Conservation (phyloP, 768 basidiomycete species). For the Termitomyces eurrhizus region DNA sequence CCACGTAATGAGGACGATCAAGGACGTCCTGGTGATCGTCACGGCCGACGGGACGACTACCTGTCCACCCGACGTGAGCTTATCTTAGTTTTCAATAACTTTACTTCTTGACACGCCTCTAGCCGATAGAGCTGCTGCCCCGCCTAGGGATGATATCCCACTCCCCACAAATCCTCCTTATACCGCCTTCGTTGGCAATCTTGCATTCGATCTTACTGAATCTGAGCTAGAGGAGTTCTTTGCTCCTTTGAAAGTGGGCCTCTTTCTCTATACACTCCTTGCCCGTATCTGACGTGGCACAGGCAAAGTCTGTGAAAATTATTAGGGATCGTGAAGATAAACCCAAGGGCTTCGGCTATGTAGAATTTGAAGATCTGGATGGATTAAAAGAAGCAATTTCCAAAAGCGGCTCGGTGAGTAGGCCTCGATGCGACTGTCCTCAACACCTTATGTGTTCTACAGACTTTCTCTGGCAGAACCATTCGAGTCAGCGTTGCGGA, state of each 20-base stretch:
- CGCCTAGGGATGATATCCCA: slow-evolving; percentile 88
- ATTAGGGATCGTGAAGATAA: slow-evolving; percentile 92
- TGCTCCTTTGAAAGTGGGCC: slow-evolving; percentile 50
- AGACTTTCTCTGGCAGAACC: slow-evolving; percentile 74
- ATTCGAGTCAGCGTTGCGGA: slow-evolving; percentile 95
- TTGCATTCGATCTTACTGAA: slow-evolving; percentile 90
- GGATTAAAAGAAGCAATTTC: slow-evolving; percentile 80
- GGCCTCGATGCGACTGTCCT: neutral
- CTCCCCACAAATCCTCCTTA: slow-evolving; percentile 92
- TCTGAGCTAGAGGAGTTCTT: slow-evolving; percentile 82
- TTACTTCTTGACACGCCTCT: slow-evolving; percentile 10
- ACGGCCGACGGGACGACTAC: slow-evolving; percentile 62
- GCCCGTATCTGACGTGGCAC: slow-evolving; percentile 4
- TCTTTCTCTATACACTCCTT: neutral
- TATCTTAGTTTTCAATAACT: neutral
- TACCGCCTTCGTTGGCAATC: slow-evolving; percentile 95
- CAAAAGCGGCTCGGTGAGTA: slow-evolving; percentile 64
- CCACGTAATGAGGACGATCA: slow-evolving; percentile 66
- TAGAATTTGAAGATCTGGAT: slow-evolving; percentile 89
- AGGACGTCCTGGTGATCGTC: slow-evolving; percentile 49
- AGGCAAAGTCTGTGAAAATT: slow-evolving; percentile 87
- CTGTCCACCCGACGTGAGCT: slow-evolving; percentile 55
- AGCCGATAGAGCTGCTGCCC: slow-evolving; percentile 53
- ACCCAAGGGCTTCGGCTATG: slow-evolving; percentile 97
- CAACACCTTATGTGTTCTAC: slow-evolving; percentile 4